These are phyloP conservation scores for Paxillus ammoniavirescens DNA, from an alignment of 768 basidiomycete genomes.

Conservation along the genomic window DNA sequence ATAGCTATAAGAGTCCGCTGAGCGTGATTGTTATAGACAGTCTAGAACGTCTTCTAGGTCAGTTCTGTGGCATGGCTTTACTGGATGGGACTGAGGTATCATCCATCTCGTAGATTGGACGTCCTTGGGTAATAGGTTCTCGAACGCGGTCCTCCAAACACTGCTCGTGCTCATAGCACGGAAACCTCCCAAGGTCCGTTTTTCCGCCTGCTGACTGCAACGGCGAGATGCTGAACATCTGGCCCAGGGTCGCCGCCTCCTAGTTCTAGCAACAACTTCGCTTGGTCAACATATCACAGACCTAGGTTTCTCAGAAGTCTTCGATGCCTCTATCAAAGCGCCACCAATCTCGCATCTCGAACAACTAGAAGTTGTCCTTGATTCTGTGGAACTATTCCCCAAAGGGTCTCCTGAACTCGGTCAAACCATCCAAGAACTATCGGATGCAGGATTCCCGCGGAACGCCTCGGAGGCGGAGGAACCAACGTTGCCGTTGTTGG, in stretches of 20 bases:
- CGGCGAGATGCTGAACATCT: constrained; percentile 9
- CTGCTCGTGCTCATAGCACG: constrained; percentile 85
- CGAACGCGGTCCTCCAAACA: constrained; percentile 89
- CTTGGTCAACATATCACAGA: constrained; percentile 82
- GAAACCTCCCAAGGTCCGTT: constrained; percentile 84
- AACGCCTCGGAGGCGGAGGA: constrained; percentile 42
- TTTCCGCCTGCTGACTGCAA: background rate
- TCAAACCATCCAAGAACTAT: constrained; percentile 62
- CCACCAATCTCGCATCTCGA: constrained; percentile 74
- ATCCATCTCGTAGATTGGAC: constrained; percentile 77
- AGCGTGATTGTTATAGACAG: constrained; percentile 96
- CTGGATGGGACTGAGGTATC: background rate
- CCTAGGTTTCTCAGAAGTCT: constrained; percentile 84
- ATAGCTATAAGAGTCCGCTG: constrained; percentile 96
- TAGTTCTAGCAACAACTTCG: constrained; percentile 92
- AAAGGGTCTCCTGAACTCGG: constrained; percentile 48
- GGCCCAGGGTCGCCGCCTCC: constrained; percentile 78
- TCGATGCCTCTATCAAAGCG: constrained; percentile 84
- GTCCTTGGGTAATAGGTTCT: constrained; percentile 95
- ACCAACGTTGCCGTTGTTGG: constrained; percentile 52
- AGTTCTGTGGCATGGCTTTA: constrained; percentile 18
- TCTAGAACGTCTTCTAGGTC: constrained; percentile 89
- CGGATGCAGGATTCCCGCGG: constrained; percentile 67
- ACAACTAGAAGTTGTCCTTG: constrained; percentile 73
- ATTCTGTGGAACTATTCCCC: constrained; percentile 76